phyloP scores from a whole-genome alignment of 371 early-diverging fungal species.

The Capillidium heterosporum region DNA sequence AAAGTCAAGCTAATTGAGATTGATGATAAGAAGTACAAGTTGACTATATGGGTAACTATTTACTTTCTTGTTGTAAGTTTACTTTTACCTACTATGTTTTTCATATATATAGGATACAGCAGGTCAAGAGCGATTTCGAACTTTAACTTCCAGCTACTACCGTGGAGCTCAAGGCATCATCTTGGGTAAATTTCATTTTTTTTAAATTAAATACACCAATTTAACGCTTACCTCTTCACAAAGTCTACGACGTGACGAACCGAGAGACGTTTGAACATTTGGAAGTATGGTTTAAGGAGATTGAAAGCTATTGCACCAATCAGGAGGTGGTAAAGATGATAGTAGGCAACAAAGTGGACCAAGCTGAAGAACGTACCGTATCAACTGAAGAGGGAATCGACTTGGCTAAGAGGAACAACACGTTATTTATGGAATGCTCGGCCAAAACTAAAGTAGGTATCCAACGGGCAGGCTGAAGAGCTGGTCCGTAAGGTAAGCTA shows the following conservation, averaged over 20 bases:
- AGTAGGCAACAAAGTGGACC: constrained; percentile 95
- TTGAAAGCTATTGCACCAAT: constrained; percentile 76
- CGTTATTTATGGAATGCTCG: constrained; percentile 86
- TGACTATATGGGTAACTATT: constrained; percentile 84
- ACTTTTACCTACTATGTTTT: neutral
- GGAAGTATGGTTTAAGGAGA: constrained; percentile 83
- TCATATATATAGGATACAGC: constrained; percentile 89
- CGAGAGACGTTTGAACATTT: constrained; percentile 84
- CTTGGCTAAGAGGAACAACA: constrained; percentile 64
- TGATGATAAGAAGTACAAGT: constrained; percentile 83
- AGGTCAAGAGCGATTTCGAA: constrained; percentile 99
- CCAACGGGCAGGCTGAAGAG: constrained; percentile 72
- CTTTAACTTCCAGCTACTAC: constrained; percentile 98
- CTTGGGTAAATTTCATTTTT: constrained; percentile 33
- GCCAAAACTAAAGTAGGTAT: constrained; percentile 86
- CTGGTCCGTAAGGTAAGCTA: constrained; percentile 58
- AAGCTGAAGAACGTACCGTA: constrained; percentile 67
- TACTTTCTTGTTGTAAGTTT: neutral
- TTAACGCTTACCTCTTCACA: neutral
- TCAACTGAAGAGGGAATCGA: constrained; percentile 72
- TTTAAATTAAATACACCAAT: constrained; percentile 1
- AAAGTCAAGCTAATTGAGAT: constrained; percentile 91
- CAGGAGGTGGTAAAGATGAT: constrained; percentile 86
- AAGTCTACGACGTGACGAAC: constrained; percentile 92
- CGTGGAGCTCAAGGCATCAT: constrained; percentile 98